phyloP scores from a whole-genome alignment of 345 rosid species.

The Kernera saxatilis region DNA sequence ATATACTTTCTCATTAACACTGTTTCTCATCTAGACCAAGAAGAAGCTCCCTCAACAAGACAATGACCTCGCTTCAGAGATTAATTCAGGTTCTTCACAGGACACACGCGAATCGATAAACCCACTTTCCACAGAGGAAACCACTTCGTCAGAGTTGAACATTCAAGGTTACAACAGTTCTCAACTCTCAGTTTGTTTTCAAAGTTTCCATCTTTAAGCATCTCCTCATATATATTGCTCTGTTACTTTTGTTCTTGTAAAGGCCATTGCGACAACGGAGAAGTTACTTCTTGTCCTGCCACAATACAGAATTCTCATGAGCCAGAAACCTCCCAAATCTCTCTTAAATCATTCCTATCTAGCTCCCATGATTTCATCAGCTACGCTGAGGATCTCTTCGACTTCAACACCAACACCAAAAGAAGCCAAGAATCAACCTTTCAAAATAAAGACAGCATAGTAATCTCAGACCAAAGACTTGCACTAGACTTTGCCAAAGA shows the following conservation, averaged over 20 bases:
- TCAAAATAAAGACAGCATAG: neutral
- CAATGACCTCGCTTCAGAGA: slow-evolving; percentile 17
- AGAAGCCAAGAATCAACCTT: slow-evolving; percentile 4
- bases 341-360: slow-evolving; percentile 41
- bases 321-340: slow-evolving; percentile 15
- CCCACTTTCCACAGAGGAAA: slow-evolving; percentile 26
- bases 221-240: neutral
- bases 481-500: slow-evolving; percentile 65
- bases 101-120: slow-evolving; percentile 10
- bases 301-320: slow-evolving; percentile 8
- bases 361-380: slow-evolving; percentile 42
- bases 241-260: slow-evolving; percentile 10
- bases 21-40: slow-evolving; percentile 37
- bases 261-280: slow-evolving; percentile 34
- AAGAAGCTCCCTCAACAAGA: slow-evolving; percentile 35
- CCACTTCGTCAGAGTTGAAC: slow-evolving; percentile 30
- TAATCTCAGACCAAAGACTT: slow-evolving; percentile 33
- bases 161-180: slow-evolving; percentile 45
- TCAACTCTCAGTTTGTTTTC: neutral
- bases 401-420: slow-evolving; percentile 26
- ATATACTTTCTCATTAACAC: neutral
- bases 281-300: slow-evolving; percentile 29
- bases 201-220: neutral
- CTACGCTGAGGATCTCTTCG: slow-evolving; percentile 46
- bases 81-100: slow-evolving; percentile 10